These are phyloP conservation scores for Pharus latifolius DNA, from an alignment of 176 grass and related monocot genomes.

Conservation along the genomic window DNA sequence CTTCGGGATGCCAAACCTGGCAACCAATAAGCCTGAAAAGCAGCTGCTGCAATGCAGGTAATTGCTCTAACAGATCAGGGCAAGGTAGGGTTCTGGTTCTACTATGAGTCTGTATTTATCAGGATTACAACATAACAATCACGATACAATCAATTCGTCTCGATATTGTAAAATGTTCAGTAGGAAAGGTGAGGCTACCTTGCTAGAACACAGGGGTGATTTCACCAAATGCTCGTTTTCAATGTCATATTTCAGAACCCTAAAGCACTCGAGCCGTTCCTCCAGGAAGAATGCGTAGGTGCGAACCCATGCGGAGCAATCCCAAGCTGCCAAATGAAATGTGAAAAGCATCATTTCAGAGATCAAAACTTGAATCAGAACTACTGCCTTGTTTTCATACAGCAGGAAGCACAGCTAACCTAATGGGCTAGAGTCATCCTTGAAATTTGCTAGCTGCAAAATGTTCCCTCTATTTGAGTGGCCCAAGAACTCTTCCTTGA, in stretches of 20 bases:
- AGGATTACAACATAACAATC: background rate
- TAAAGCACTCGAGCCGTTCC: conserved; percentile 79
- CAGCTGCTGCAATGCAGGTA: conserved; percentile 85
- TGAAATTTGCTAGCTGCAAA: conserved; percentile 75
- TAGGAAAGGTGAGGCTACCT: conserved; percentile 12
- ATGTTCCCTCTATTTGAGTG: conserved; percentile 60
- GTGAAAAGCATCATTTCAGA: background rate
- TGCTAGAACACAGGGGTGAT: conserved; percentile 37
- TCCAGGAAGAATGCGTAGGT: conserved; percentile 83
- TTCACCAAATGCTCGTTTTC: conserved; percentile 62
- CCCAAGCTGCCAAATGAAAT: conserved; percentile 48
- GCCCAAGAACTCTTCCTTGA: conserved; percentile 79
- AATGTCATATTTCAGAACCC: conserved; percentile 75
- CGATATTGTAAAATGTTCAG: background rate
- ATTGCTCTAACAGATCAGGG: conserved; percentile 77
- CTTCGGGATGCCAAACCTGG: conserved; percentile 35
- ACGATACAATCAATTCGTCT: background rate
- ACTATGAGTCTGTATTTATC: conserved; percentile 59
- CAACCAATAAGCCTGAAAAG: conserved; percentile 73
- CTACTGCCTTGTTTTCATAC: background rate
- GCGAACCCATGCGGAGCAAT: conserved; percentile 89
- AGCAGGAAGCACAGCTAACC: conserved; percentile 24
- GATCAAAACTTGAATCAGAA: background rate
- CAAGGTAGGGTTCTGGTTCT: conserved; percentile 57
- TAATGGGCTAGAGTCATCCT: conserved; percentile 78